phyloP scores from a whole-genome alignment of 441 rosid genomes.

The Viola pubescens region DNA sequence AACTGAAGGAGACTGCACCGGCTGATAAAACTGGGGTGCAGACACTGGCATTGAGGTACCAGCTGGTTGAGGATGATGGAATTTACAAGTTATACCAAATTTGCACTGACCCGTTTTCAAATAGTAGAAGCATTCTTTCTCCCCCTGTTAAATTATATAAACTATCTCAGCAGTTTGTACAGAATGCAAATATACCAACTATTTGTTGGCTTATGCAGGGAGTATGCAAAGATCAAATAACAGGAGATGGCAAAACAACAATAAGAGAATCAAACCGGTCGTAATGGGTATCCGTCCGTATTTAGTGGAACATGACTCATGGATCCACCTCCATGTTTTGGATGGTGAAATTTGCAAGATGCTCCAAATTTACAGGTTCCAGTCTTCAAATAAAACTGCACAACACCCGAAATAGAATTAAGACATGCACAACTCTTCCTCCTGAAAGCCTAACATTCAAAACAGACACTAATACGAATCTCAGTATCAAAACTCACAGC shows the following conservation, averaged over 20 bases:
- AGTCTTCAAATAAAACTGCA: conserved; percentile 80
- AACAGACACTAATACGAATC: not conserved
- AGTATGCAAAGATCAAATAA: not conserved
- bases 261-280: conserved; percentile 46
- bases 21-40: conserved; percentile 89
- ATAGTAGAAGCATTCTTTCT: conserved; percentile 91
- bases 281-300: conserved; percentile 69
- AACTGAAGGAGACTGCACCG: conserved; percentile 81
- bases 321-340: conserved; percentile 68
- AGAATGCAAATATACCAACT: not conserved
- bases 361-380: conserved; percentile 98
- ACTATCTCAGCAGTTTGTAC: conserved; percentile 1
- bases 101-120: conserved; percentile 98
- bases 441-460: not conserved
- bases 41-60: conserved; percentile 53
- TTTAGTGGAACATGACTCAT: conserved; percentile 58
- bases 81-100: conserved; percentile 86
- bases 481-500: not conserved
- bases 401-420: conserved; percentile 5
- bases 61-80: conserved; percentile 92
- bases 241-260: conserved; percentile 3
- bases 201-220: too few relatives aligned
- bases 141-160: conserved; percentile 43
- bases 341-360: conserved; percentile 97
- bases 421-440: not conserved